A percentile compares a stretch with the other conserved stretches of the same genome.
These are phyloP conservation scores for Artomyces pyxidatus DNA, from an alignment of 768 basidiomycete genomes.

Conservation along the genomic window DNA sequence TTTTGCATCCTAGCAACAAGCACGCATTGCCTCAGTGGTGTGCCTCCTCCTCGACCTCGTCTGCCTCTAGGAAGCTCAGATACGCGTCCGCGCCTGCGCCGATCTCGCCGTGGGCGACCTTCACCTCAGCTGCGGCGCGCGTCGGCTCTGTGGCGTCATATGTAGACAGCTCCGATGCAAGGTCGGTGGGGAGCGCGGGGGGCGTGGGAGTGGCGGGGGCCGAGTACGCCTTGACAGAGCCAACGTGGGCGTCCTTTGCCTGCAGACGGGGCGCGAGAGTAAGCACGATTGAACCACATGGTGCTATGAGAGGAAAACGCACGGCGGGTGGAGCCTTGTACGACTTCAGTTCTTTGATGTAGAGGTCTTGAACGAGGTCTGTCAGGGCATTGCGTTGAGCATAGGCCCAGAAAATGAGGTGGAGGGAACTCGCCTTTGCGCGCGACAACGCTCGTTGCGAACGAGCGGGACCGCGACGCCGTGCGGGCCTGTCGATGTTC, in stretches of 20 bases:
- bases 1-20: no score
- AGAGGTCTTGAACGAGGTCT: slow-evolving; percentile 93
- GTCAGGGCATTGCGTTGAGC: no score
- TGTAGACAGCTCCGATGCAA: slow-evolving; percentile 80
- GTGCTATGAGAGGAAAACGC: slow-evolving; percentile 25
- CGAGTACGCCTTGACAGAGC: slow-evolving; percentile 74
- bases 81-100: slow-evolving; percentile 33
- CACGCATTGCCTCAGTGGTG: no score
- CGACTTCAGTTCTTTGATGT: slow-evolving; percentile 79
- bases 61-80: slow-evolving; percentile 36
- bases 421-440: slow-evolving; percentile 51
- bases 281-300: background rate
- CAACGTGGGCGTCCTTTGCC: slow-evolving; percentile 89
- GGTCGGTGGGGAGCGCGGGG: slow-evolving; percentile 71
- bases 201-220: slow-evolving; percentile 66
- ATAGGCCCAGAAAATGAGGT: slow-evolving; percentile 15
- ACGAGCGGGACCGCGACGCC: slow-evolving; percentile 42
- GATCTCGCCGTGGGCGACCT: slow-evolving; percentile 1
- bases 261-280: slow-evolving; percentile 24
- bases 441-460: slow-evolving; percentile 49
- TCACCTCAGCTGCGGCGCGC: slow-evolving; percentile 3
- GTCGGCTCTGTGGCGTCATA: slow-evolving; percentile 80
- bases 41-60: slow-evolving; percentile 31
- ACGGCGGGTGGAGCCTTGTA: slow-evolving; percentile 78
- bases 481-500: slow-evolving; percentile 45